Evolutionary conservation across 164 flowering plant species (phyloP).

Genomic region (Santalum album): DNA sequence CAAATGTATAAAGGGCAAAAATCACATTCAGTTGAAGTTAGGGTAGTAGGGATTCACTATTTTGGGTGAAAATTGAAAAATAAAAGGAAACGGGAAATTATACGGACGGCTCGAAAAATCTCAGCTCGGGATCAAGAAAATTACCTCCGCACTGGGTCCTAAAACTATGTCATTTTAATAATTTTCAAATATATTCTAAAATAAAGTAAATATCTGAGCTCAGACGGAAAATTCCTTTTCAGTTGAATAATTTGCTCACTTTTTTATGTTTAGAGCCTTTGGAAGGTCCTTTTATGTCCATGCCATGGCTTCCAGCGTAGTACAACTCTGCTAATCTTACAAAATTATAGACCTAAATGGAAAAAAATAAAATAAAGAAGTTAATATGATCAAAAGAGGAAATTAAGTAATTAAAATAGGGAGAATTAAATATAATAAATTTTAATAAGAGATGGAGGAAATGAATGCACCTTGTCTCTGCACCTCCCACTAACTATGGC

Average conservation of each 20-base stretch:
- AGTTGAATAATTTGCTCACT: constrained; percentile 26
- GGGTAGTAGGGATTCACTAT: no score
- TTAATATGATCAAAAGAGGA: not conserved
- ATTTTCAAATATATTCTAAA: no score
- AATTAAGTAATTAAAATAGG: not conserved
- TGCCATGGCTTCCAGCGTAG: constrained; percentile 71
- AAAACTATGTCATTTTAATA: no score
- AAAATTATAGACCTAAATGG: constrained; percentile 28
- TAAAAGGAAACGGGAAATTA: not conserved
- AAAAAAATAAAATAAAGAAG: no score
- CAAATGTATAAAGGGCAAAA: not conserved
- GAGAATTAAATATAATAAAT: not conserved
- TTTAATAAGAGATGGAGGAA: not conserved
- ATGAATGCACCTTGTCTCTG: constrained; percentile 62
- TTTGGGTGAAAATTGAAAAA: no score
- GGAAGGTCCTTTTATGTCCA: constrained; percentile 61
- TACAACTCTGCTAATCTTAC: constrained; percentile 55
- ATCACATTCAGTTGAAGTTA: no score
- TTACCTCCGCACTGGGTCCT: no score
- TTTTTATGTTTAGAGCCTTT: constrained; percentile 36
- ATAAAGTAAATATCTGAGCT: no score
- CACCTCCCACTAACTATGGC: constrained; percentile 84
- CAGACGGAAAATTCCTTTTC: no score
- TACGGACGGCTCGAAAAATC: no score
- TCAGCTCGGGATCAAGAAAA: no score